A percentile compares a stretch with the other conserved stretches of the same genome.
Conservation (phyloP, 192 early-diverging fungal species). For the Coemansia sp. region DNA sequence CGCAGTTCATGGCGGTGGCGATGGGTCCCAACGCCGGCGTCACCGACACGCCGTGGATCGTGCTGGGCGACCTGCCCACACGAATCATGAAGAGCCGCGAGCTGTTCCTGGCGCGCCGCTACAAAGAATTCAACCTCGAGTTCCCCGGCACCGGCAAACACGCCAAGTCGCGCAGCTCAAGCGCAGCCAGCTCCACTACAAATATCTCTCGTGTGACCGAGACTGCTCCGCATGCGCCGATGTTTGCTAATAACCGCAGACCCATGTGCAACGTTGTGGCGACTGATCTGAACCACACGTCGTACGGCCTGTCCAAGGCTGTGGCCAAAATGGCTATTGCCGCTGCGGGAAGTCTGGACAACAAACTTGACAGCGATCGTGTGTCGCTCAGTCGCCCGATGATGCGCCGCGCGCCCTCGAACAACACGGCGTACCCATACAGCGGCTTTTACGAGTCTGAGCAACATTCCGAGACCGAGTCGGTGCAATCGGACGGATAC, state of each 20-base stretch:
- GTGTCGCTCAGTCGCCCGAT: constrained; percentile 25
- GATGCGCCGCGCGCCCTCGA: not conserved
- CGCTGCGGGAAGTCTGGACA: constrained; percentile 30
- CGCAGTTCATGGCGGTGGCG: constrained; percentile 51
- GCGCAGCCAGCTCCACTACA: not conserved
- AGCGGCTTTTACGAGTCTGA: constrained; percentile 15
- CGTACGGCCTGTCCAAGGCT: constrained; percentile 28
- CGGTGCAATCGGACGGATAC: constrained; percentile 20
- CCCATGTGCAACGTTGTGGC: constrained; percentile 15
- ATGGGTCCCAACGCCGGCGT: constrained; percentile 47
- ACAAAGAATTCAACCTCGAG: constrained; percentile 51
- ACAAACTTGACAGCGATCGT: constrained; percentile 28
- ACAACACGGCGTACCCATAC: constrained; percentile 22
- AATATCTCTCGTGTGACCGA: not conserved
- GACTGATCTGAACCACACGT: constrained; percentile 18
- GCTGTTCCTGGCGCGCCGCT: constrained; percentile 53
- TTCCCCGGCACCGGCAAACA: constrained; percentile 37
- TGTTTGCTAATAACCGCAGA: too few species aligned
- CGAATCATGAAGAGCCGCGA: constrained; percentile 55
- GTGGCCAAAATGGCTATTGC: constrained; percentile 29
- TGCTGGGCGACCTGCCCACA: constrained; percentile 52
- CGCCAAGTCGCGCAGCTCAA: not conserved
- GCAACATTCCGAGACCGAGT: constrained; percentile 20
- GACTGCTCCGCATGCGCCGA: not conserved
- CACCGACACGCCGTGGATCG: constrained; percentile 55